phyloP scores from a whole-genome alignment of 176 grass and related monocot genomes.

The Cenchrus purpureus region DNA sequence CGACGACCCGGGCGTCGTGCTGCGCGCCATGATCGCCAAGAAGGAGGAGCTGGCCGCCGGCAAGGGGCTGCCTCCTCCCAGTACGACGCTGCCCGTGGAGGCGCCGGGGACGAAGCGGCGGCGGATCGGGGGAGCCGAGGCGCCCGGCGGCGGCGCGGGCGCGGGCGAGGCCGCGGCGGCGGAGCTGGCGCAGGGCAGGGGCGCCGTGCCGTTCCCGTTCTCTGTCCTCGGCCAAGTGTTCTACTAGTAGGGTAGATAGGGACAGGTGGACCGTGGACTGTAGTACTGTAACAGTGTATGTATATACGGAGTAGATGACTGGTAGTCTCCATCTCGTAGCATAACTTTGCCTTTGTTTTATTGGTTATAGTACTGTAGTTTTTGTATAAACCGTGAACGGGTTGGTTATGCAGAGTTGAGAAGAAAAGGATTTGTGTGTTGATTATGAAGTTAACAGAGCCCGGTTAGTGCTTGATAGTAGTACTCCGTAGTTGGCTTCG shows the following conservation, averaged over 20 bases:
- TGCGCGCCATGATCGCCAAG: constrained; percentile 57
- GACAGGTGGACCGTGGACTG: neutral
- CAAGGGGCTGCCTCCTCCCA: neutral
- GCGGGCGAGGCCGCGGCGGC: neutral
- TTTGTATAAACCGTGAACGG: neutral
- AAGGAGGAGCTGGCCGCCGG: constrained; percentile 37
- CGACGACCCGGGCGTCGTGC: constrained; percentile 45
- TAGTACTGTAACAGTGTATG: constrained; percentile 1
- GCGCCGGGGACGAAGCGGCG: constrained; percentile 24
- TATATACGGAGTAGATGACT: neutral
- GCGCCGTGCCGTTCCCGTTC: constrained; percentile 51
- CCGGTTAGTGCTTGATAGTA: neutral
- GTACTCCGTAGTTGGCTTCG: neutral
- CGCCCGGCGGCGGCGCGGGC: neutral
- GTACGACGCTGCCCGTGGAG: neutral
- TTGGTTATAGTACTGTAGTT: neutral
- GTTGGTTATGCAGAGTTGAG: constrained; percentile 7
- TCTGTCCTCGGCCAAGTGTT: constrained; percentile 53
- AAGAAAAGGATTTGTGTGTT: neutral
- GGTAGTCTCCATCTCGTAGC: neutral
- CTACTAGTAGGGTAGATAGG: constrained; percentile 45
- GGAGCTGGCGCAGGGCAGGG: constrained; percentile 23
- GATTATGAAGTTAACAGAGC: neutral
- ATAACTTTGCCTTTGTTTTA: neutral
- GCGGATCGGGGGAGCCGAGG: constrained; percentile 32